Evolutionary conservation across 176 grass and related monocot genomes (phyloP), one percentile per base, ranked within the genome.

Genomic region (Lolium perenne): DNA sequence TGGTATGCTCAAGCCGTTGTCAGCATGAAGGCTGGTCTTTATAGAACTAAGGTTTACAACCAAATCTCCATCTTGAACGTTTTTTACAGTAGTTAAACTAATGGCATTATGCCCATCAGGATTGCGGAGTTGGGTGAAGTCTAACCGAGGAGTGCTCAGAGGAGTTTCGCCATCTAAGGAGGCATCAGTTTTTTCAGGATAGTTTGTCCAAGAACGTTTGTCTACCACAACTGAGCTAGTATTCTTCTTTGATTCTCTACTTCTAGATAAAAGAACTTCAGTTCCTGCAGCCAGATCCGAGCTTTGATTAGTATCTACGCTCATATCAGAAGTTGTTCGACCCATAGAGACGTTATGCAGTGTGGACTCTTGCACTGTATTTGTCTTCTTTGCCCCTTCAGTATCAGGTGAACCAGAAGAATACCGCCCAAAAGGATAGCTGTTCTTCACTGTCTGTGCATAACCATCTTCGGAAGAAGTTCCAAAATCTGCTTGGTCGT

Each of bases 391-490:
- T 16, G 77, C 86, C 21, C 82, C 86, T 79, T 91, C 93, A 61
- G 76, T 79, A 41, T 99, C 97, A 88, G 94, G 79, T 48, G 94
- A 94, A 85, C 82, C 91, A 68, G 91, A 80, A 53, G 93, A 99
- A 94, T 91, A 96, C 62, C 92, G 88, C 70, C 88, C 94, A 86
- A 95, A 91, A 46, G 86, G 90, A 87, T 94, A 89, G 67, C 58
- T 83, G 70, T 99, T 96, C 88, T 91, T 99, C 13, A 85, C 88
- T 87, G 86, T 86, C 6, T 86, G 61, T 80, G 84, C 38, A 85
- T 91, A 99, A 61, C 97, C 92, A 88, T 99, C 97, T 75, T 99
- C 97, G 0, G 90, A 94, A 87, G 90, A 94, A 79, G 87, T 99
- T 87, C 92, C 97, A 91, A 96, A 93, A 91, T 99, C 97, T 51